Percentiles rank a stretch among this genome's conserved stretches.
phyloP scores from a whole-genome alignment of 352 stramenopile genomes.

The Pythium coloratum region DNA sequence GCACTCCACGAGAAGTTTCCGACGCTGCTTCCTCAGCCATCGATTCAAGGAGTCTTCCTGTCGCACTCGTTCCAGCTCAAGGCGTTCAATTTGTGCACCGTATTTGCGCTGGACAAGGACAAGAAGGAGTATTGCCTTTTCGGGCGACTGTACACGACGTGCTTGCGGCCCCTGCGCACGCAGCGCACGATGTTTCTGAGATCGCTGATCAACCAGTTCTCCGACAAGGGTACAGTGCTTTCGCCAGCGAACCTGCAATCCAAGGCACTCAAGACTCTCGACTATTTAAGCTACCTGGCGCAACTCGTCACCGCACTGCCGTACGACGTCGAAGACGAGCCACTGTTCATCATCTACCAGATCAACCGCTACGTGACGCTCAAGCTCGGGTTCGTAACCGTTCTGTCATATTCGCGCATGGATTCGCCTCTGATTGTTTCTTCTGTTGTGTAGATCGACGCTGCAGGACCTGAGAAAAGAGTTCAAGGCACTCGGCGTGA shows the following conservation, averaged over 20 bases:
- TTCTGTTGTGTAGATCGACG: constrained; percentile 36
- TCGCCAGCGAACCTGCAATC: constrained; percentile 24
- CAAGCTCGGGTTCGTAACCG: constrained; percentile 64
- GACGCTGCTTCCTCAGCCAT: constrained; percentile 47
- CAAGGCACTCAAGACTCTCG: constrained; percentile 35
- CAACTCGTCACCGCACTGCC: constrained; percentile 68
- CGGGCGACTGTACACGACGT: constrained; percentile 68
- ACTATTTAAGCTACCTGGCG: constrained; percentile 78
- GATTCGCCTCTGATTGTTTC: neutral
- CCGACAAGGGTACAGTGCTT: constrained; percentile 47
- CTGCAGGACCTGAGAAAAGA: constrained; percentile 54
- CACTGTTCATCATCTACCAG: constrained; percentile 85
- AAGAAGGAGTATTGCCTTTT: constrained; percentile 73
- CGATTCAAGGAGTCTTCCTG: constrained; percentile 58
- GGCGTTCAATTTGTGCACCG: constrained; percentile 47
- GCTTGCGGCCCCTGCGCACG: constrained; percentile 43
- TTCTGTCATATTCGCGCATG: neutral
- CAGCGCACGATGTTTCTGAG: constrained; percentile 63
- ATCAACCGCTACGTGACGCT: constrained; percentile 84
- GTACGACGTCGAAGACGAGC: constrained; percentile 82
- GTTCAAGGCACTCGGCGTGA: constrained; percentile 39
- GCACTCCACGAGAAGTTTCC: constrained; percentile 61
- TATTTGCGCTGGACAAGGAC: constrained; percentile 65
- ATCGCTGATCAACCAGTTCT: constrained; percentile 74
- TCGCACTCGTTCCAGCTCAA: constrained; percentile 72